Evolutionary conservation across 345 rosid genomes (phyloP).

Genomic region (Moringa oleifera): DNA sequence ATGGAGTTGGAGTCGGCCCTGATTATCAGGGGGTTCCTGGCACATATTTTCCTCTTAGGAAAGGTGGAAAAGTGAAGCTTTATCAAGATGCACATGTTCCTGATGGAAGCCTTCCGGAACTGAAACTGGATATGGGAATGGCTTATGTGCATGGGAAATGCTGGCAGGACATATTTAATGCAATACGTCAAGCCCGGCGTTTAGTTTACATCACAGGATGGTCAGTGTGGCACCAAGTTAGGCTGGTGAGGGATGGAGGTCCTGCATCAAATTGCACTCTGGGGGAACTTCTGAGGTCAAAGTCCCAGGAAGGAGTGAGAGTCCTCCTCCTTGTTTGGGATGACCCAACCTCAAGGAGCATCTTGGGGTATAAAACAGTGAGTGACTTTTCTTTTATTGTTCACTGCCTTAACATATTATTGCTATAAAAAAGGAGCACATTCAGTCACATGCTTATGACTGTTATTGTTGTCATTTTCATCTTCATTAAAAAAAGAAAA

Average conservation of each 20-base stretch:
- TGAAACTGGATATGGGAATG: slow-evolving; percentile 58
- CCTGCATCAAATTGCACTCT: slow-evolving; percentile 42
- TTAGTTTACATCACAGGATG: slow-evolving; percentile 90
- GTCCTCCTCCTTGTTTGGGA: slow-evolving; percentile 97
- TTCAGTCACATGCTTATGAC: no score
- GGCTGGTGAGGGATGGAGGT: slow-evolving; percentile 54
- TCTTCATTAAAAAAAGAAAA: no score
- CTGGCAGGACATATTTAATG: slow-evolving; percentile 83
- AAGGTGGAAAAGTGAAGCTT: slow-evolving; percentile 75
- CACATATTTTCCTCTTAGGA: slow-evolving; percentile 89
- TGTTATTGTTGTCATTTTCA: no score
- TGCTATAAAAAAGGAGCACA: no score
- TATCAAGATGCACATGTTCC: slow-evolving; percentile 98
- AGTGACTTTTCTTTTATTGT: slow-evolving; percentile 22
- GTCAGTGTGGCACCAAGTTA: slow-evolving; percentile 94
- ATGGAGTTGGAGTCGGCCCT: slow-evolving; percentile 88
- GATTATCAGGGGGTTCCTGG: slow-evolving; percentile 79
- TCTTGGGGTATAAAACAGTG: slow-evolving; percentile 81
- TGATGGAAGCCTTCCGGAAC: slow-evolving; percentile 63
- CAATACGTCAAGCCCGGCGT: slow-evolving; percentile 72
- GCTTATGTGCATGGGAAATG: slow-evolving; percentile 78
- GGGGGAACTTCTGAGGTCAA: slow-evolving; percentile 77
- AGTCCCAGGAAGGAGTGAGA: slow-evolving; percentile 95
- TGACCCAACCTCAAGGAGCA: slow-evolving; percentile 90
- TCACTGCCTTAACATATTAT: no score